Conservation (phyloP, 2,329 filamentous ascomycete species). For the Raffaelea ambrosiae region DNA sequence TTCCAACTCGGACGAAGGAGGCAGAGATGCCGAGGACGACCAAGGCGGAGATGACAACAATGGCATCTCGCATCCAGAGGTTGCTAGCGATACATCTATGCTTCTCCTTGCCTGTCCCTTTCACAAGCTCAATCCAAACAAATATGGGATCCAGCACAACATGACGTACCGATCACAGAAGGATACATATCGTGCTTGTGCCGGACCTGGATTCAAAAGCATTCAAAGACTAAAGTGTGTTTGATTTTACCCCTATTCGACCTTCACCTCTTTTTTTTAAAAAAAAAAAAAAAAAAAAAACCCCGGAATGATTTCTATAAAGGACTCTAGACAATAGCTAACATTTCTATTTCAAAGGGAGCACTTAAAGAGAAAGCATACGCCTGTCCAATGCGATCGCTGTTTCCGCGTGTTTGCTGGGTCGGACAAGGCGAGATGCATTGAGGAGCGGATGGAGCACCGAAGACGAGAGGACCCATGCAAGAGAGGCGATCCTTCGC, state of each 20-base stretch:
- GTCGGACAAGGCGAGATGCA: slow-evolving; percentile 8
- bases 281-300: neutral
- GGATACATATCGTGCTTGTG: slow-evolving; percentile 17
- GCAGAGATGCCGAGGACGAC: slow-evolving; percentile 13
- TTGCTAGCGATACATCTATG: neutral
- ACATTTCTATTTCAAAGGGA: slow-evolving; percentile 11
- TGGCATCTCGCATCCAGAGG: neutral
- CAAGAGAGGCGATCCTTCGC: slow-evolving; percentile 12
- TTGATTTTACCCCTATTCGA: neutral
- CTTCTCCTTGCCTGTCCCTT: slow-evolving; percentile 18
- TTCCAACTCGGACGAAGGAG: slow-evolving; percentile 7
- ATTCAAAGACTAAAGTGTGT: slow-evolving; percentile 19
- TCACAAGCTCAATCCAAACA: slow-evolving; percentile 17
- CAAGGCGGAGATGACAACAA: slow-evolving; percentile 7
- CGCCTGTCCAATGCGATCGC: slow-evolving; percentile 18
- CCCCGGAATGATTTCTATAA: too few relatives aligned
- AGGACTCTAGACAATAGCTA: neutral
- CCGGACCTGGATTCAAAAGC: slow-evolving; percentile 19
- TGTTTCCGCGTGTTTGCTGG: slow-evolving; percentile 17
- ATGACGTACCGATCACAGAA: slow-evolving; percentile 8
- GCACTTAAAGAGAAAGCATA: slow-evolving; percentile 19
- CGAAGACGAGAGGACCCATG: slow-evolving; percentile 13
- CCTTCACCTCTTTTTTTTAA: neutral
- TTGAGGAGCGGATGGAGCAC: slow-evolving; percentile 14
- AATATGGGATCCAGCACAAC: slow-evolving; percentile 17